Percentiles rank a stretch among this genome's conserved stretches.
Evolutionary conservation across 1,139 yeast species (phyloP).

Genomic region (Geotrichum australiense): DNA sequence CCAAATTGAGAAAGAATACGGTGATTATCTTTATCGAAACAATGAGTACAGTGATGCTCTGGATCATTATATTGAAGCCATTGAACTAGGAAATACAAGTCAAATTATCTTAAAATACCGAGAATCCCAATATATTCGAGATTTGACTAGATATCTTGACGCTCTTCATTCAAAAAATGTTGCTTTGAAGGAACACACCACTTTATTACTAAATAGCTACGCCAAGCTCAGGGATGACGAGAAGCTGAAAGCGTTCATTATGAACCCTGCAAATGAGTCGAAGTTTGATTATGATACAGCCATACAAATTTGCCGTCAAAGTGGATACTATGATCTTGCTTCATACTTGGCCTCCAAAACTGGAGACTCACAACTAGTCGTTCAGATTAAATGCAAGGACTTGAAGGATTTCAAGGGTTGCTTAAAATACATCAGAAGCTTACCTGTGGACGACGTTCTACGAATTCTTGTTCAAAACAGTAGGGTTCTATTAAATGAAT

Average conservation of each 20-base stretch:
- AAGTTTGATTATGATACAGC: constrained; percentile 64
- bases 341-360: constrained; percentile 62
- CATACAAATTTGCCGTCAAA: constrained; percentile 68
- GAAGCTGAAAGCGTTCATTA: constrained; percentile 54
- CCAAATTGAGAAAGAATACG: constrained; percentile 58
- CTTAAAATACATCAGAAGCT: constrained; percentile 57
- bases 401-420: constrained; percentile 57
- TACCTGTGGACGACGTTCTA: constrained; percentile 73
- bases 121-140: constrained; percentile 69
- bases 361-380: constrained; percentile 69
- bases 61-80: constrained; percentile 53
- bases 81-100: constrained; percentile 49
- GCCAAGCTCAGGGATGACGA: constrained; percentile 65
- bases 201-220: constrained; percentile 71
- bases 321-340: constrained; percentile 64
- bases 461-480: constrained; percentile 64
- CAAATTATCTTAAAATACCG: constrained; percentile 75
- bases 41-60: constrained; percentile 65
- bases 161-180: constrained; percentile 46
- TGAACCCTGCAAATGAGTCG: constrained; percentile 36
- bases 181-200: constrained; percentile 73
- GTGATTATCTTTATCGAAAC: constrained; percentile 60
- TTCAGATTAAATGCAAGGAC: constrained; percentile 67
- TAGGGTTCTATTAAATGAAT: constrained; percentile 52
- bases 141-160: constrained; percentile 60